Conservation (phyloP, 768 basidiomycete species). For the Lepiota brunneoincarnata region DNA sequence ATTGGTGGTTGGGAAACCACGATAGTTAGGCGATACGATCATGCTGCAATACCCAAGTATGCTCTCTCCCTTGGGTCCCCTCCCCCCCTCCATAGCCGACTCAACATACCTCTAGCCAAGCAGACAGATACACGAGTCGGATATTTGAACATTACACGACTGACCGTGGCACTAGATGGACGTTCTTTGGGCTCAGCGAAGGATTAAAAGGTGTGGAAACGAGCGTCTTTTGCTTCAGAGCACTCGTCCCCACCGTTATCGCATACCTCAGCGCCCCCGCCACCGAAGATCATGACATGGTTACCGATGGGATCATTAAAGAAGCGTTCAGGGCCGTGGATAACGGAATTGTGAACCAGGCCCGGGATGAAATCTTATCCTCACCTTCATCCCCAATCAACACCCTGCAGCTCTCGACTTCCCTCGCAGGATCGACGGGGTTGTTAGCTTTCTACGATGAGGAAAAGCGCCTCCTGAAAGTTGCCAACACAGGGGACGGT, state of each 20-base stretch:
- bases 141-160: neutral
- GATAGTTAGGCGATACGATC: neutral
- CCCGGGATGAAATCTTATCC: constrained; percentile 21
- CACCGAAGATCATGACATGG: too few species aligned
- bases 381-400: constrained; percentile 19
- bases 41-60: constrained; percentile 7
- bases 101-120: neutral
- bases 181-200: neutral
- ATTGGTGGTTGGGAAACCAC: neutral
- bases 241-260: neutral
- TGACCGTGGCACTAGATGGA: neutral
- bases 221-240: neutral
- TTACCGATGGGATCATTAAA: neutral
- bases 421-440: constrained; percentile 27
- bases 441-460: constrained; percentile 35
- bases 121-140: neutral
- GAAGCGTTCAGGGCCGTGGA: constrained; percentile 22
- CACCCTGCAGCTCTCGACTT: constrained; percentile 27
- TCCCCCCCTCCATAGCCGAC: too few species aligned
- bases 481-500: constrained; percentile 38
- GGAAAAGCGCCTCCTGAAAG: constrained; percentile 28
- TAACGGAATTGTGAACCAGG: constrained; percentile 27
- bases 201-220: constrained; percentile 3
- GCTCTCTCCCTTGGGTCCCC: neutral
- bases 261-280: too few species aligned